Conservation (phyloP, 2,329 filamentous ascomycete species). For the Calonectria hongkongensis region DNA sequence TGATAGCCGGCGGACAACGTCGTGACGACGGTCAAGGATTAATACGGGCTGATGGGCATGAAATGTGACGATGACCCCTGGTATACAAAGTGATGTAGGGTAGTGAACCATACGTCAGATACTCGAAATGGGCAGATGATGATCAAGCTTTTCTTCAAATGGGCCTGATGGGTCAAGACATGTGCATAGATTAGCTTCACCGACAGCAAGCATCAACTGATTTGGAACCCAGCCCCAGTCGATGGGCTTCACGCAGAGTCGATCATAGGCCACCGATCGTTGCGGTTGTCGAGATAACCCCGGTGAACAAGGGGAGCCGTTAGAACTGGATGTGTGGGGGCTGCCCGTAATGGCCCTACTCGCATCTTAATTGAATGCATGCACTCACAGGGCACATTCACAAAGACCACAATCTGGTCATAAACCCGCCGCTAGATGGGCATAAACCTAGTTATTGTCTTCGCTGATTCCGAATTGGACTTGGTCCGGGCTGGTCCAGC, state of each 20-base stretch:
- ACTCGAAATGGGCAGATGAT: slow-evolving; percentile 24
- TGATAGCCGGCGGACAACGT: background rate
- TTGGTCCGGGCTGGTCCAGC: slow-evolving; percentile 11
- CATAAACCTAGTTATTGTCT: background rate
- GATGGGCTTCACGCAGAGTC: background rate
- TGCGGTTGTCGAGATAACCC: background rate
- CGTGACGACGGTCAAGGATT: background rate
- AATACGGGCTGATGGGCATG: slow-evolving; percentile 6
- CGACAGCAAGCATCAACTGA: slow-evolving; percentile 15
- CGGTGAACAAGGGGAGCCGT: slow-evolving; percentile 3
- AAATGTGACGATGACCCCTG: slow-evolving; percentile 16
- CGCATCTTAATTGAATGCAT: slow-evolving; percentile 37
- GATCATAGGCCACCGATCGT: slow-evolving; percentile 11
- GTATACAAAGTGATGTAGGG: slow-evolving; percentile 10
- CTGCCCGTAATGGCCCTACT: background rate
- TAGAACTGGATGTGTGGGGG: slow-evolving; percentile 24
- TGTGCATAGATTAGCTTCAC: slow-evolving; percentile 18
- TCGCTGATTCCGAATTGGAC: slow-evolving; percentile 18
- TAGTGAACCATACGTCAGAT: background rate
- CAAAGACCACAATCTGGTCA: background rate
- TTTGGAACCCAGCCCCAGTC: slow-evolving; percentile 10
- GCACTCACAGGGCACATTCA: slow-evolving; percentile 3
- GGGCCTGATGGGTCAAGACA: background rate
- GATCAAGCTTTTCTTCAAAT: slow-evolving; percentile 16
- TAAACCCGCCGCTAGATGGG: background rate